A percentile compares a stretch with the other conserved stretches of the same genome.
These are phyloP conservation scores for Isatis tinctoria DNA, from an alignment of 345 rosid species.

Conservation along the genomic window DNA sequence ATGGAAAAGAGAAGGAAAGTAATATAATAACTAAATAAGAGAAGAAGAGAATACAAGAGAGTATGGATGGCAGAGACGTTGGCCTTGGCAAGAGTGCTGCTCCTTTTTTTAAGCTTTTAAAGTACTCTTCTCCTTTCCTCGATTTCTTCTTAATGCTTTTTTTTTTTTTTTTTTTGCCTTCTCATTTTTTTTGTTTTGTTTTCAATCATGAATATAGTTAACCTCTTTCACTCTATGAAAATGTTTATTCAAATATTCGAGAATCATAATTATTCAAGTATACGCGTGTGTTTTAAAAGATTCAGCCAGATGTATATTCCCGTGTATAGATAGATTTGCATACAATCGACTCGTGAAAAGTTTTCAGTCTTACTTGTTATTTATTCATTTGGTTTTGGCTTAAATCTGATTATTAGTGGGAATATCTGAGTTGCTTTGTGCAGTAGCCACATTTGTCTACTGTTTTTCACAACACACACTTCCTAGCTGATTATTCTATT, in stretches of 20 bases:
- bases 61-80: slow-evolving; percentile 22
- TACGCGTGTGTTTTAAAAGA: background rate
- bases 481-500: background rate
- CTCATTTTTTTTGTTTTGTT: background rate
- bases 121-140: slow-evolving; percentile 1
- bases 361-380: background rate
- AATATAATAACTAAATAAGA: background rate
- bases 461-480: background rate
- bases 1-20: background rate
- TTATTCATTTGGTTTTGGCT: slow-evolving; percentile 6
- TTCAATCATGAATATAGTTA: background rate
- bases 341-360: background rate
- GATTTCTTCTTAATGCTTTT: slow-evolving; percentile 5
- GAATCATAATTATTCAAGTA: background rate
- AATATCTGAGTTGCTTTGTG: slow-evolving; percentile 11
- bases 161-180: background rate
- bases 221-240: background rate
- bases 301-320: background rate
- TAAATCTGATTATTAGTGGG: background rate
- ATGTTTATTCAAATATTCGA: background rate
- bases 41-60: slow-evolving; percentile 2
- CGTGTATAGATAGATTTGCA: background rate
- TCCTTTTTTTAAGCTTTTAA: background rate
- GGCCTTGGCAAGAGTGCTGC: slow-evolving; percentile 30
- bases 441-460: background rate